Evolutionary conservation across 2,329 filamentous ascomycete species (phyloP).

Genomic region (Didymella keratinophila): DNA sequence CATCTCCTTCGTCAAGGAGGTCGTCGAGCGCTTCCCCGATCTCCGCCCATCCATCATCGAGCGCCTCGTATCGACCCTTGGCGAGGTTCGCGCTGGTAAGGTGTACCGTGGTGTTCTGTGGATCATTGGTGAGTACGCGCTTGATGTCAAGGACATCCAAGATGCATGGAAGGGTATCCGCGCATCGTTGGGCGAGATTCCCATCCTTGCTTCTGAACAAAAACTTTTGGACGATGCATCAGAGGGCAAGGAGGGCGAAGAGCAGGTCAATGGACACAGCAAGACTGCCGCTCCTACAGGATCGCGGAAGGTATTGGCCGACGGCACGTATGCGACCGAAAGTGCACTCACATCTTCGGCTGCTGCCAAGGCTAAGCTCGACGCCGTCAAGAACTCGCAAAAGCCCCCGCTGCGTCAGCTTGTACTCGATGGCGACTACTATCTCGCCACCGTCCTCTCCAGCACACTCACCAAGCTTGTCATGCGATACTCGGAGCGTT

Average conservation of each 20-base stretch:
- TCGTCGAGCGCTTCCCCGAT: slow-evolving; percentile 96
- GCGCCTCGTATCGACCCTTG: slow-evolving; percentile 86
- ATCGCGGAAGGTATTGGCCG: slow-evolving; percentile 89
- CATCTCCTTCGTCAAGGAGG: slow-evolving; percentile 98
- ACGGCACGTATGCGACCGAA: slow-evolving; percentile 97
- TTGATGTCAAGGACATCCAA: slow-evolving; percentile 91
- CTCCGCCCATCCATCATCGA: slow-evolving; percentile 86
- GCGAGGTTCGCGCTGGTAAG: slow-evolving; percentile 94
- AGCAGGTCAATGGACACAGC: slow-evolving; percentile 80
- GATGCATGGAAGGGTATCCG: slow-evolving; percentile 97
- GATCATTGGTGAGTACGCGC: slow-evolving; percentile 97
- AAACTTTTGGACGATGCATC: slow-evolving; percentile 82
- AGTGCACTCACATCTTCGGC: slow-evolving; percentile 94
- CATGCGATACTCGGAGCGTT: slow-evolving; percentile 96
- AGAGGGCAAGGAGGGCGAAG: slow-evolving; percentile 66
- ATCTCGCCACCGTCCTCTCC: slow-evolving; percentile 91
- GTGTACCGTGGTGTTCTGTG: slow-evolving; percentile 96
- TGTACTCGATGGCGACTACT: slow-evolving; percentile 97
- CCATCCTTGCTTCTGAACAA: slow-evolving; percentile 94
- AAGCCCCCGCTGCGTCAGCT: slow-evolving; percentile 91
- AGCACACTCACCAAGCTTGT: slow-evolving; percentile 96
- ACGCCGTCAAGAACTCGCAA: slow-evolving; percentile 95
- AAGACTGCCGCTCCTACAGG: slow-evolving; percentile 78
- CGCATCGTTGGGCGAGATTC: slow-evolving; percentile 92
- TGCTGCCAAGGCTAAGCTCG: slow-evolving; percentile 85